Evolutionary conservation across 495 filamentous ascomycete genomes (phyloP).

Genomic region (Daldinia vernicosa): DNA sequence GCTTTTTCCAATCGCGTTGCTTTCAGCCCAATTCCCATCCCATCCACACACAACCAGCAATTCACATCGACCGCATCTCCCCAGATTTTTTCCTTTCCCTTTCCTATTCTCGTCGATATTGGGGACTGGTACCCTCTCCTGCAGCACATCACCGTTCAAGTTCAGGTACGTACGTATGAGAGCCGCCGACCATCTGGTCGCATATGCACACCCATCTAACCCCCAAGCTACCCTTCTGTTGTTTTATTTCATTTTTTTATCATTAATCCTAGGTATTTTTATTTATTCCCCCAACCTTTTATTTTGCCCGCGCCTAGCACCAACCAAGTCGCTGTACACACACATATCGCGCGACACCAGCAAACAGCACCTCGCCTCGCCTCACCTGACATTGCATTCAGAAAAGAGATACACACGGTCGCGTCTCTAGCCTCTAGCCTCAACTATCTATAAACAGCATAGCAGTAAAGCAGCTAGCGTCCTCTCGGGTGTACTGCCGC

Average conservation of each 20-base stretch:
- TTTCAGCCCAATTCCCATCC: constrained; percentile 38
- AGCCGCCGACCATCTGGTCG: constrained; percentile 42
- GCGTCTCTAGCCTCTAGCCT: constrained; percentile 6
- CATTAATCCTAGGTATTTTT: constrained; percentile 18
- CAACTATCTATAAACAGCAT: constrained; percentile 1
- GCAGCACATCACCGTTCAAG: constrained; percentile 34
- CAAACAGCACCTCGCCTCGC: constrained; percentile 24
- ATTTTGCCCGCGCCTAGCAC: constrained; percentile 6
- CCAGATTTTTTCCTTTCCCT: constrained; percentile 39
- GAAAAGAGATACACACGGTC: not conserved
- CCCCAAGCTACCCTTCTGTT: constrained; percentile 21
- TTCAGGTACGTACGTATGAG: constrained; percentile 44
- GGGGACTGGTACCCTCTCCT: constrained; percentile 39
- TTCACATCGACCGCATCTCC: constrained; percentile 33
- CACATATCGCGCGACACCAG: constrained; percentile 34
- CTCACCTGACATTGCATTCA: constrained; percentile 10
- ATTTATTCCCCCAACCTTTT: constrained; percentile 26
- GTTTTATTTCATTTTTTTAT: constrained; percentile 25
- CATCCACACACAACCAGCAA: constrained; percentile 15
- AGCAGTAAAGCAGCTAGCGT: not conserved
- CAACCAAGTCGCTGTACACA: constrained; percentile 18
- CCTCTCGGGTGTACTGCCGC: not conserved
- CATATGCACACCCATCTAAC: constrained; percentile 34
- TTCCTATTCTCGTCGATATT: constrained; percentile 42
- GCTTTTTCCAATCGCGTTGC: constrained; percentile 34